Percentiles rank a stretch among this genome's conserved stretches.
Conservation (phyloP, 2,329 filamentous ascomycete species). For the Didymella segeticola region DNA sequence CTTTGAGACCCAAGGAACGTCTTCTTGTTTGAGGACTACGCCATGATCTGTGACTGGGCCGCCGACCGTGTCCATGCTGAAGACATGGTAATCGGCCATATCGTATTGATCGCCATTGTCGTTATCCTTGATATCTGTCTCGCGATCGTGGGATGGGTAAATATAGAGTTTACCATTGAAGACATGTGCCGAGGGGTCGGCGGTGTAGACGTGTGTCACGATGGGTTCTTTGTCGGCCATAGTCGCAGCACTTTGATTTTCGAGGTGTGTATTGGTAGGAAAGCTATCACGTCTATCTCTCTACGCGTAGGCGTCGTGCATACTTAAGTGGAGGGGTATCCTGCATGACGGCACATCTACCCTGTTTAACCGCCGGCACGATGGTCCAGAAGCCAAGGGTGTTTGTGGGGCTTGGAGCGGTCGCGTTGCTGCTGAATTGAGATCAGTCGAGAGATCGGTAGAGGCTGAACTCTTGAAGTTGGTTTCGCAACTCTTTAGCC, state of each 20-base stretch:
- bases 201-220: conserved; percentile 78
- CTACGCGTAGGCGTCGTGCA: conserved; percentile 25
- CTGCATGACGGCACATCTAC: conserved; percentile 29
- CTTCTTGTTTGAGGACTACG: conserved; percentile 67
- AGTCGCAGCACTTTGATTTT: conserved; percentile 7
- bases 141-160: conserved; percentile 81
- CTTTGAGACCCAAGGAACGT: conserved; percentile 78
- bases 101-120: conserved; percentile 87
- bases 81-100: conserved; percentile 84
- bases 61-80: conserved; percentile 65
- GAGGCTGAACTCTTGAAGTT: conserved; percentile 24
- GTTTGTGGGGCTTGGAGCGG: conserved; percentile 25
- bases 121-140: conserved; percentile 76
- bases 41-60: conserved; percentile 74
- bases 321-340: conserved; percentile 36
- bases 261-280: background rate
- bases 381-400: conserved; percentile 17
- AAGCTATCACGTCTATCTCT: conserved; percentile 7
- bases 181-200: conserved; percentile 80
- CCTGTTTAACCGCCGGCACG: conserved; percentile 45
- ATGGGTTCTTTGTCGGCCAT: conserved; percentile 62
- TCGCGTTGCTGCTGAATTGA: conserved; percentile 24
- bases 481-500: conserved; percentile 37
- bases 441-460: conserved; percentile 17
- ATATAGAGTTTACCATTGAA: conserved; percentile 79